Percentiles rank a stretch among this genome's conserved stretches.
These are phyloP conservation scores for Phycomyces blakesleeanus DNA, from an alignment of 192 early-diverging fungal species.

Conservation along the genomic window DNA sequence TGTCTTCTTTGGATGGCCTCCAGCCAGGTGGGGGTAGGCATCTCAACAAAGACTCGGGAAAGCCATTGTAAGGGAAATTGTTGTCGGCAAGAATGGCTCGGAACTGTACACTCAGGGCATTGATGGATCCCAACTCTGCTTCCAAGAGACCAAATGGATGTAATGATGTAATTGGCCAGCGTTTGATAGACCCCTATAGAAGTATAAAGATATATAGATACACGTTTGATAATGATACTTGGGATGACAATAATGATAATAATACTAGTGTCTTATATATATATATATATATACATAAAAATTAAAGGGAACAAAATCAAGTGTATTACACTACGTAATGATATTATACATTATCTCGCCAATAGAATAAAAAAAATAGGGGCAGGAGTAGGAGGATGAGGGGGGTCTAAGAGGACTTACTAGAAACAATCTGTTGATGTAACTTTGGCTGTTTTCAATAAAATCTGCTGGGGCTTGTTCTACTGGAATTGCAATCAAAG, in stretches of 20 bases:
- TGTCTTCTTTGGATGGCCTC: conserved; percentile 68
- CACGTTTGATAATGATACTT: no score
- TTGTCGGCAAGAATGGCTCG: conserved; percentile 75
- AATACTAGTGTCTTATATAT: background rate
- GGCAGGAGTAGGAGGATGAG: no score
- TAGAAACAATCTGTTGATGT: conserved; percentile 49
- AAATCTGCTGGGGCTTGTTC: conserved; percentile 63
- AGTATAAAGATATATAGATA: background rate
- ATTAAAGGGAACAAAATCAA: no score
- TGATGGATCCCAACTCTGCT: conserved; percentile 71
- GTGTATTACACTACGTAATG: no score
- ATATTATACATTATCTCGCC: no score
- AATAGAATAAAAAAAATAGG: no score
- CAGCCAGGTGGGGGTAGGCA: conserved; percentile 82
- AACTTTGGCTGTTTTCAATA: conserved; percentile 55
- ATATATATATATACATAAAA: background rate
- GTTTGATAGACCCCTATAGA: conserved; percentile 55
- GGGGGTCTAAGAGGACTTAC: conserved; percentile 16
- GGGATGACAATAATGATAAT: no score
- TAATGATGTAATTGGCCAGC: conserved; percentile 64
- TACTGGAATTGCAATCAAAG: conserved; percentile 66
- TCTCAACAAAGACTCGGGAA: conserved; percentile 62
- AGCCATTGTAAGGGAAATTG: conserved; percentile 63
- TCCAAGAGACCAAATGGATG: conserved; percentile 70
- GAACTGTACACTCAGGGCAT: conserved; percentile 75